Evolutionary conservation across 2,329 filamentous ascomycete genomes (phyloP).

Genomic region (Botrytis galanthina): DNA sequence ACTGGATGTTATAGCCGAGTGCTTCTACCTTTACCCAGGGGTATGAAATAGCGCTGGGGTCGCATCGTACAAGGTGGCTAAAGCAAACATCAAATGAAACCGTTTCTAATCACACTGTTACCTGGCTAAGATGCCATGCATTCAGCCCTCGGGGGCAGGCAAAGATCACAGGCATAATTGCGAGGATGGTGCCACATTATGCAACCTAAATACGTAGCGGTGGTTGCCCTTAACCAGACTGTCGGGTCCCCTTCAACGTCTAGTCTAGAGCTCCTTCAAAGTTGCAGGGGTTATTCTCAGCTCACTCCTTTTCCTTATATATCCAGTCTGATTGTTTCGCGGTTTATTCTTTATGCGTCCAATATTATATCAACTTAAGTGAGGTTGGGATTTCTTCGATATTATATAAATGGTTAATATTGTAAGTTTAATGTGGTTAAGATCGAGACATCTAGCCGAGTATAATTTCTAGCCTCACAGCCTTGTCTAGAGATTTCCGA

Average conservation of each 20-base stretch:
- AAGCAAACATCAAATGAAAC: not conserved
- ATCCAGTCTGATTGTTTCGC: not conserved
- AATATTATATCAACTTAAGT: not conserved
- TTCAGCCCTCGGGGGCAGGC: not conserved
- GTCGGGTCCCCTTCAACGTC: not conserved
- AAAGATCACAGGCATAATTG: not conserved
- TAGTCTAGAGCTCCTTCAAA: not conserved
- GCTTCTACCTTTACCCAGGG: not conserved
- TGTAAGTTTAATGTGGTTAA: not conserved
- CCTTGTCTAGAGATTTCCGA: not conserved
- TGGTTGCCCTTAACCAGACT: not conserved
- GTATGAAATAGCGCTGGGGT: not conserved
- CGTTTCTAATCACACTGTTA: not conserved
- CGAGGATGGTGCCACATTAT: not conserved
- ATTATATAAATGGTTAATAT: not conserved
- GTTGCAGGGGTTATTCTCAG: not conserved
- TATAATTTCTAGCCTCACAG: not conserved
- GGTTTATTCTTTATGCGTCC: not conserved
- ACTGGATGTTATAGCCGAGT: not conserved
- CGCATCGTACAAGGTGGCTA: not conserved
- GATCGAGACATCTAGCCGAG: not conserved
- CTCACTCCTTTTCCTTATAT: not conserved
- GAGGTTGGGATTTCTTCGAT: not conserved
- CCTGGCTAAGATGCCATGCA: not conserved
- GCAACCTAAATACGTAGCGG: not conserved